A percentile compares a stretch with the other conserved stretches of the same genome.
phyloP scores from a whole-genome alignment of 2,329 filamentous ascomycete species.

The Phyllosticta capitalensis region DNA sequence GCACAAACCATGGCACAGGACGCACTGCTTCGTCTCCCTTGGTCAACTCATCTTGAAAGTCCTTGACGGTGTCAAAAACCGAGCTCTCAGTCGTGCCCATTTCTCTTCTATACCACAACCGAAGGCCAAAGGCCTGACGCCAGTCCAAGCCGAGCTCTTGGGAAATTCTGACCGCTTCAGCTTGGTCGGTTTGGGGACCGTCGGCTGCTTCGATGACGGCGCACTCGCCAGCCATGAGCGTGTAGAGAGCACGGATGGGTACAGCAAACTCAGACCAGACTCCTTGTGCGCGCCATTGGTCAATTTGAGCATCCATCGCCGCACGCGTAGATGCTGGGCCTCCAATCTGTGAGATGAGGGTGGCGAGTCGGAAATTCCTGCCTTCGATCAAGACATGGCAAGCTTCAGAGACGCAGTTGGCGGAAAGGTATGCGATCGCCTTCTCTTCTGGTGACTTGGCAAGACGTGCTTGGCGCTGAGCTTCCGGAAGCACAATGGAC shows the following conservation, averaged over 20 bases:
- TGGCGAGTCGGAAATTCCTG: slow-evolving; percentile 74
- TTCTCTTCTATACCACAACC: slow-evolving; percentile 67
- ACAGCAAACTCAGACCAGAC: slow-evolving; percentile 81
- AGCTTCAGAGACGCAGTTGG: slow-evolving; percentile 70
- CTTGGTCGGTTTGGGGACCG: slow-evolving; percentile 61
- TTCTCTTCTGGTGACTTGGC: slow-evolving; percentile 66
- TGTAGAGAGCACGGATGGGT: slow-evolving; percentile 76
- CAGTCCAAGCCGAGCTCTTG: slow-evolving; percentile 80
- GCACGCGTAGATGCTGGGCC: slow-evolving; percentile 54
- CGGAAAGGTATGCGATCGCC: slow-evolving; percentile 69
- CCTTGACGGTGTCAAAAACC: slow-evolving; percentile 61
- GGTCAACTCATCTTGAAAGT: slow-evolving; percentile 64
- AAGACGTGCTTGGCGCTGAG: slow-evolving; percentile 41
- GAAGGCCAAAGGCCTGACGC: slow-evolving; percentile 85
- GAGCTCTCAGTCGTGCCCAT: slow-evolving; percentile 44
- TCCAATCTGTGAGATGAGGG: slow-evolving; percentile 73
- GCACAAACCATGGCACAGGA: slow-evolving; percentile 63
- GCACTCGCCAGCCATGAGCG: slow-evolving; percentile 81
- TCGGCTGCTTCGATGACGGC: slow-evolving; percentile 71
- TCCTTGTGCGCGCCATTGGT: slow-evolving; percentile 73
- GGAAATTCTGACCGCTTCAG: slow-evolving; percentile 71
- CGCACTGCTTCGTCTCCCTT: slow-evolving; percentile 58
- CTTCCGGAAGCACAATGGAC: slow-evolving; percentile 30
- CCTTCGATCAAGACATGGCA: slow-evolving; percentile 69
- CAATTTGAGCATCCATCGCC: slow-evolving; percentile 71